Evolutionary conservation across 345 rosid species (phyloP), one percentile per base, ranked within the genome.

Genomic region (Sisymbrium altissimum): DNA sequence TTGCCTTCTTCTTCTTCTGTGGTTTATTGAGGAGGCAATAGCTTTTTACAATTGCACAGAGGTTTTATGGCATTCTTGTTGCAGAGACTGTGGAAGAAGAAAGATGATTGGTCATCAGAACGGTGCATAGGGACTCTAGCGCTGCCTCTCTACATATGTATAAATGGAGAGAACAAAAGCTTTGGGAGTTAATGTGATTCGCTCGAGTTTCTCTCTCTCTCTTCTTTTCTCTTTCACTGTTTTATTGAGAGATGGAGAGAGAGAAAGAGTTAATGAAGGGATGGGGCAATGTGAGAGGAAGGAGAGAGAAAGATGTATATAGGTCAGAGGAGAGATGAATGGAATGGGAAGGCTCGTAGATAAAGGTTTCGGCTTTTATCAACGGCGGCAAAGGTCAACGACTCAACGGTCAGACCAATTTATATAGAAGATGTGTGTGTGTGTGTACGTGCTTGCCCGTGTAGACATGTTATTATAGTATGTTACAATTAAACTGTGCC

Each of bases 261-360:
- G 61, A 64, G 44, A 58, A 36, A 58, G 60, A 69, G 54, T 41
- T 32, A 35, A 69, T 53, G 79, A 69, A 59, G 74, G 53, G 62
- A 68, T 41, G 55, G 64, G 64, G 25, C 39, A 40, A 67, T 57
- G 56, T 32, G 12, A 19, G 44, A 19, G 52, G 39, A 58, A 63
- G 60, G 48, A n/a, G 27, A 29, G 75, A 64, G 57, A 23, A 40
- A 27, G 32, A 3, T 39, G n/a, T n/a, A 69, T 40, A 68, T 11
- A 59, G 75, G 86, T 80, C 86, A 83, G 82, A 79, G 32, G 81
- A 80, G 83, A 81, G 46, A 35, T 35, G 66, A 67, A 53, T 46
- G 65, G 58, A 53, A 59, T 46, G 62, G 36, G 44, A 30, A 73
- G 75, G 58, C 52, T 63, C 38, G 40, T 50, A 13, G 8, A 33